Evolutionary conservation across 225 moss, liverwort and hornwort species (phyloP), one percentile per base, ranked within the genome.

Genomic region (Physcomitrellopsis africana): DNA sequence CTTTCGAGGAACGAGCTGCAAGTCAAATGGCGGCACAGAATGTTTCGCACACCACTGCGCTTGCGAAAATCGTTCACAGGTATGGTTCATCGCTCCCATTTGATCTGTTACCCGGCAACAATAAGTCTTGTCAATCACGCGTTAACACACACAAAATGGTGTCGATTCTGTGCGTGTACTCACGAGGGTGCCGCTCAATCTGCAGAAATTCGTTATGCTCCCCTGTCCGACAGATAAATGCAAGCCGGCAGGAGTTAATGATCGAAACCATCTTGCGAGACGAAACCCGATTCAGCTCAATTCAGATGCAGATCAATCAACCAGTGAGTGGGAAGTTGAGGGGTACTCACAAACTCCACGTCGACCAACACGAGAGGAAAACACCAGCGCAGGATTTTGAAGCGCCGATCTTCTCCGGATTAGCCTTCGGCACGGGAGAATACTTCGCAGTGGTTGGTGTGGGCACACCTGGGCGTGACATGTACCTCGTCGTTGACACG

Each of bases 371-470:
- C 53, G 23, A 41, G 60, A 41, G 60, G 3, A 37, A 55, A 5
- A 45, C 64, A 0, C 32, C 46, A 2, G 49, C 18, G 5, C 44
- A 75, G 41, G 68, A 63, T 69, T 71, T 79, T 29, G 26, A 78
- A 47, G 51, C 67, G 44, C 67, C 85, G 13, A 11, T 76, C 11
- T 45, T 70, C 13, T 88, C 88, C 24, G 85, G 81, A 7, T 76
- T 88, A 32, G 53, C 65, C 43, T 75, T 83, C 51, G 85, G 78
- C 52, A 45, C 61, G 7, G 82, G 80, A 17, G 83, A 81, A 19
- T 88, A 88, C 64, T 70, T 83, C 10, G 76, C 78, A 16, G 11
- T 72, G 7, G 51, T 85, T 18, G 78, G 80, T 13, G 80, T 88
- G 56, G 88, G 88, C 51, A 82, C 85, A 3, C 82, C 85, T 0